Conservation (phyloP, 2,329 filamentous ascomycete species). For the Dothistroma septosporum region DNA sequence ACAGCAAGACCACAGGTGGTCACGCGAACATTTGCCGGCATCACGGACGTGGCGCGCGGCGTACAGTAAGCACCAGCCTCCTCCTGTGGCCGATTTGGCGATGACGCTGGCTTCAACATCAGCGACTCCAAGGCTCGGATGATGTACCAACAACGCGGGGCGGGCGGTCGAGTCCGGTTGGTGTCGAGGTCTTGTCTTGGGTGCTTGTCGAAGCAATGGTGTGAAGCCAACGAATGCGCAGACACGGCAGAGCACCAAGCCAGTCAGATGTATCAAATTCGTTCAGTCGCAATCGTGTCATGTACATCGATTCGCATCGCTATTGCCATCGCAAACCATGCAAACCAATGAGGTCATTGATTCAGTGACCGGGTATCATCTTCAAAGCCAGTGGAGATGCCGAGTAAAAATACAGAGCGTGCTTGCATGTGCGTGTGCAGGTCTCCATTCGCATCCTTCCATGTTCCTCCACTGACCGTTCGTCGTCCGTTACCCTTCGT, state of each 20-base stretch:
- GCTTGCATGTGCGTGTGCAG: no score
- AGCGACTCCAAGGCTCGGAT: not conserved
- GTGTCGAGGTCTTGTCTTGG: not conserved
- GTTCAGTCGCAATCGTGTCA: conserved; percentile 6
- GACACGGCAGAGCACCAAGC: not conserved
- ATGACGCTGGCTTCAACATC: not conserved
- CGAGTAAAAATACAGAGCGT: not conserved
- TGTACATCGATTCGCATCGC: conserved; percentile 12
- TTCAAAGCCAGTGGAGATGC: conserved; percentile 6
- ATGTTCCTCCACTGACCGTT: not conserved
- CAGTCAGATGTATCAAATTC: not conserved
- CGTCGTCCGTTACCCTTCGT: not conserved
- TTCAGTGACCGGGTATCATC: not conserved
- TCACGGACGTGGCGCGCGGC: not conserved
- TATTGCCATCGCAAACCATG: not conserved
- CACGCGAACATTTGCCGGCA: not conserved
- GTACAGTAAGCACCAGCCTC: not conserved
- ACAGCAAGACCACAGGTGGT: not conserved
- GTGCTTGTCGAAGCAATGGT: not conserved
- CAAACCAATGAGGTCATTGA: conserved; percentile 5
- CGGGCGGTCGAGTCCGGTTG: not conserved
- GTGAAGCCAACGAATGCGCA: not conserved
- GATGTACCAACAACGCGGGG: not conserved
- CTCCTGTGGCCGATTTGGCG: not conserved
- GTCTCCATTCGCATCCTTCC: not conserved